Conservation (phyloP, 257 asterid genomes). For the Ligustrum vulgare region DNA sequence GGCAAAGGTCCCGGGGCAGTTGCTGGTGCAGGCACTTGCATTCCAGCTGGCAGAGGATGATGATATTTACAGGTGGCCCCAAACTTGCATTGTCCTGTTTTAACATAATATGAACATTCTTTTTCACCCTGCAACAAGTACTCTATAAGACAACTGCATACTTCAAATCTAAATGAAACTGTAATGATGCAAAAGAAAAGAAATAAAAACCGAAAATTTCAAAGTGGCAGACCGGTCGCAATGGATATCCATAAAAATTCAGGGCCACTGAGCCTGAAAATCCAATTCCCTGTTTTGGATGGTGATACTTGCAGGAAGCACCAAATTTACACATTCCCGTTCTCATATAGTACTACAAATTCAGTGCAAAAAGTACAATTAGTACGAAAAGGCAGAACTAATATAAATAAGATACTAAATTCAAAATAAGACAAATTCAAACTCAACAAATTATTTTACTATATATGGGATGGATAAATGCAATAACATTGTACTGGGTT, state of each 20-base stretch:
- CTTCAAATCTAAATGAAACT: slow-evolving; percentile 14
- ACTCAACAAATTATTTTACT: slow-evolving; percentile 9
- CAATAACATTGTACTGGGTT: slow-evolving; percentile 15
- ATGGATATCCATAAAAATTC: slow-evolving; percentile 76
- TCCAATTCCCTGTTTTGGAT: slow-evolving; percentile 84
- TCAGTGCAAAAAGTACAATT: slow-evolving; percentile 27
- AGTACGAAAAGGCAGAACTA: slow-evolving; percentile 9
- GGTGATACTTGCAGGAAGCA: slow-evolving; percentile 92
- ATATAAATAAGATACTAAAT: background rate
- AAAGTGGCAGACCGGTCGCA: slow-evolving; percentile 69
- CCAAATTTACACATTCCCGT: slow-evolving; percentile 94
- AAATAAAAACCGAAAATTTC: slow-evolving; percentile 13
- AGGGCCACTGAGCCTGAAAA: slow-evolving; percentile 56
- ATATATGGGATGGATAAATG: background rate
- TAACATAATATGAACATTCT: slow-evolving; percentile 81
- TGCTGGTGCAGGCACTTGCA: slow-evolving; percentile 45
- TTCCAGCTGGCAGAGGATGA: slow-evolving; percentile 91
- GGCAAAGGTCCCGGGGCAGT: slow-evolving; percentile 56
- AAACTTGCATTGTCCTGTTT: slow-evolving; percentile 91
- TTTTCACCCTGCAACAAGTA: slow-evolving; percentile 78
- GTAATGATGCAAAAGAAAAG: slow-evolving; percentile 19
- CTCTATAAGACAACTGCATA: slow-evolving; percentile 25
- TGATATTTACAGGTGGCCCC: slow-evolving; percentile 92
- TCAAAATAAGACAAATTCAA: slow-evolving; percentile 15
- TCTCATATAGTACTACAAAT: slow-evolving; percentile 81